Base-by-base conservation (phyloP, 1,284 basidiomycete genomes). In the Melampsora americana region DNA sequence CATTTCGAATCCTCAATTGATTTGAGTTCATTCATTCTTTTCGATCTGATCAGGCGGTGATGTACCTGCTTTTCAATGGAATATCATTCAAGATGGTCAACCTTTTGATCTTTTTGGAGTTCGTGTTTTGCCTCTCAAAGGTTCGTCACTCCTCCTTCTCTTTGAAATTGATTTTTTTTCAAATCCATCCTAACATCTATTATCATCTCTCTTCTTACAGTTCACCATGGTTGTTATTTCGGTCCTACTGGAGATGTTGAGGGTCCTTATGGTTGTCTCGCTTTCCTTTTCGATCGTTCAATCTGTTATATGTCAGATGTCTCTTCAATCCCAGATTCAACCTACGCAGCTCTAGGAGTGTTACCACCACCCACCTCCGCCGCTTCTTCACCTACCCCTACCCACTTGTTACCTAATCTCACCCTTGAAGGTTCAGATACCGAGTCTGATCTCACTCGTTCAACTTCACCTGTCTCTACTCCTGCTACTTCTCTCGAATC, bases 21-120 rank as follows among this genome's bases (percentile, higher is more conserved):
- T 4, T 4, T 53, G 12, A 2, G n/a, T n/a, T n/a, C n/a, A n/a
- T n/a, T n/a, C n/a, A n/a, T n/a, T n/a, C n/a, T n/a, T 23, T 20
- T 62, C 28, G 4, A 30, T 20, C 0, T 23, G 16, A 16, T 18
- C 48, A 75, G 72, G 72, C 46, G 72, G 72, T 1, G 72, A 91
- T 90, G 88, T 91, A 32, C 90, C 90, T 4, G 87, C 89, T 78
- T 91, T 92, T 81, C 86, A 87, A 79, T 92, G 90, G 89, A 90
- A 92, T 79, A 87, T 91, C 70, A 88, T 92, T 79, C 85, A 87
- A 60, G 87, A 90, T 76, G 85, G 85, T 59, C 83, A 86, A 32
- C 85, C 88, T 1, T 90, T 92, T 78, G 86, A 89, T 74, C 86
- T 92, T 42, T 85, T 84, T 5, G 89, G 87, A 12, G 85, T 91